phyloP scores from a whole-genome alignment of 2,329 filamentous ascomycete species.

The Nigrograna mackinnonii region DNA sequence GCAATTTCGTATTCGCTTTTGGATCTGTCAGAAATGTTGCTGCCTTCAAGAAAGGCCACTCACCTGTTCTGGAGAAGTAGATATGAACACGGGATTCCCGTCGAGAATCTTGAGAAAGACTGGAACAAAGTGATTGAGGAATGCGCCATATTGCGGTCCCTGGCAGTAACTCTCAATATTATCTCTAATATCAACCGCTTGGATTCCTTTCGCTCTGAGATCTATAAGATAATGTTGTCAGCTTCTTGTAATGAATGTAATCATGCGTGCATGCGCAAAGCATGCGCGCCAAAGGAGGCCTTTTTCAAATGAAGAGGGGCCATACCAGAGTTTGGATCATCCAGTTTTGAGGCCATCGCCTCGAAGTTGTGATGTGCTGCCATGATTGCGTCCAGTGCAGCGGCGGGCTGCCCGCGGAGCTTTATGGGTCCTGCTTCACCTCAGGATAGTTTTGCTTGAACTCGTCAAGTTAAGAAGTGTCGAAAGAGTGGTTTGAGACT shows the following conservation, averaged over 20 bases:
- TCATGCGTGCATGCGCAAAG: too few species aligned
- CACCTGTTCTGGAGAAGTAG: slow-evolving; percentile 86
- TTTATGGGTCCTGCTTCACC: slow-evolving; percentile 10
- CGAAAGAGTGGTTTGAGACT: slow-evolving; percentile 12
- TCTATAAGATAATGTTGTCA: slow-evolving; percentile 60
- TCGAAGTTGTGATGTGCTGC: slow-evolving; percentile 48
- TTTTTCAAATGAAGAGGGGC: slow-evolving; percentile 3
- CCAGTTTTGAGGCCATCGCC: slow-evolving; percentile 51
- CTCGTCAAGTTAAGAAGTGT: slow-evolving; percentile 16
- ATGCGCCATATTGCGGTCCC: slow-evolving; percentile 74
- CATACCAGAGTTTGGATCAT: slow-evolving; percentile 45
- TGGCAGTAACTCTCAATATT: slow-evolving; percentile 86
- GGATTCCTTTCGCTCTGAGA: slow-evolving; percentile 76
- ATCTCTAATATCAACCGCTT: slow-evolving; percentile 86
- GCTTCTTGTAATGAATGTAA: too few species aligned
- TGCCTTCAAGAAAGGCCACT: slow-evolving; percentile 26
- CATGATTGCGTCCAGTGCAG: slow-evolving; percentile 33
- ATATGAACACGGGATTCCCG: slow-evolving; percentile 87
- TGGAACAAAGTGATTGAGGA: slow-evolving; percentile 86
- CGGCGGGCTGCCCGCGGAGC: slow-evolving; percentile 22
- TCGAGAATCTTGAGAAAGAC: slow-evolving; percentile 85
- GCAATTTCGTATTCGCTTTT: slow-evolving; percentile 84
- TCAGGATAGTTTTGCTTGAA: slow-evolving; percentile 3
- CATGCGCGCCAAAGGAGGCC: too few species aligned
- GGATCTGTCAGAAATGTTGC: slow-evolving; percentile 12